phyloP scores from a whole-genome alignment of 495 filamentous ascomycete genomes.

The Podospora didyma region DNA sequence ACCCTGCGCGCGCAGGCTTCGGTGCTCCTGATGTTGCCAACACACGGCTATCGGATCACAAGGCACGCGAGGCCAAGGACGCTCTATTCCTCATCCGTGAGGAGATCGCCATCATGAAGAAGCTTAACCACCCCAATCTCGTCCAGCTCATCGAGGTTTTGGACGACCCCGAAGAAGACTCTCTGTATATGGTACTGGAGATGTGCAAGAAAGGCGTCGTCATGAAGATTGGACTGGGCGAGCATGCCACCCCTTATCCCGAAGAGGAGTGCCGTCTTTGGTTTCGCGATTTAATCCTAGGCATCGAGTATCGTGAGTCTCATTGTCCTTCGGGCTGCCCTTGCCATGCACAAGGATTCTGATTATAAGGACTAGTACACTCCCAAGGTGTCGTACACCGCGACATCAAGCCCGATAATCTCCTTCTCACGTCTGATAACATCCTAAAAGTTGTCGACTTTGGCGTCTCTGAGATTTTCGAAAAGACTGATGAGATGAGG shows the following conservation, averaged over 20 bases:
- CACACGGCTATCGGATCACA: conserved; percentile 42
- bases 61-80: conserved; percentile 62
- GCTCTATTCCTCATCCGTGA: conserved; percentile 85
- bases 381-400: conserved; percentile 93
- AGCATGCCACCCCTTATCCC: conserved; percentile 76
- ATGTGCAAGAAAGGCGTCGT: conserved; percentile 98
- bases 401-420: conserved; percentile 97
- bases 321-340: neutral
- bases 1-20: conserved; percentile 34
- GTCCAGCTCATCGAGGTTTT: conserved; percentile 91
- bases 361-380: conserved; percentile 54
- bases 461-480: conserved; percentile 97
- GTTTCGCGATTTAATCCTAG: conserved; percentile 94
- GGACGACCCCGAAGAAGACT: conserved; percentile 93
- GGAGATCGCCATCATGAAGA: conserved; percentile 99
- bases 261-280: conserved; percentile 81
- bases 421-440: conserved; percentile 84
- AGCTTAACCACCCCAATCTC: conserved; percentile 88
- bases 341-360: neutral
- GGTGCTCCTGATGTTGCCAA: conserved; percentile 64
- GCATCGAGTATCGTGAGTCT: conserved; percentile 82
- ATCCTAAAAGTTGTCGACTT: conserved; percentile 97
- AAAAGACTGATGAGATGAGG: conserved; percentile 82
- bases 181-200: conserved; percentile 96
- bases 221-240: conserved; percentile 92